Evolutionary conservation across 2,329 filamentous ascomycete species (phyloP).

Genomic region (Colletotrichum trifolii): DNA sequence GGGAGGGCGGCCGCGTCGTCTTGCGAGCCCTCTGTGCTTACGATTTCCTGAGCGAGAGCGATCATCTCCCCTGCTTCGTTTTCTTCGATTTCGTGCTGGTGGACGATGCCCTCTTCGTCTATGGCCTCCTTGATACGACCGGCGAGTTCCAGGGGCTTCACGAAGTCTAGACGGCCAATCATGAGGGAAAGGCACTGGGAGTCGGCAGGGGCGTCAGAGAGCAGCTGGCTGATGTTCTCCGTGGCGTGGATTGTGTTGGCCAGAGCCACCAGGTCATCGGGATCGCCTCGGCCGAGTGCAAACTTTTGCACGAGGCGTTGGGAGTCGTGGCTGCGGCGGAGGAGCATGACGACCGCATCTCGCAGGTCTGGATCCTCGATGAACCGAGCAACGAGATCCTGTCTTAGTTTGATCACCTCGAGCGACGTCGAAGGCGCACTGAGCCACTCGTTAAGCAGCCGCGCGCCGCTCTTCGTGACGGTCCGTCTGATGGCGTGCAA

Average conservation of each 20-base stretch:
- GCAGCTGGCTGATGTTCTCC: conserved; percentile 68
- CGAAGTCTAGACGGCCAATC: conserved; percentile 70
- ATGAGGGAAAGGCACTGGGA: conserved; percentile 56
- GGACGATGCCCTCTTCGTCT: conserved; percentile 89
- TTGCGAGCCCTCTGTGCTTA: conserved; percentile 72
- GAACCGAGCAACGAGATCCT: conserved; percentile 85
- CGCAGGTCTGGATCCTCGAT: conserved; percentile 74
- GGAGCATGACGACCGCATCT: conserved; percentile 74
- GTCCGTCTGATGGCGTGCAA: conserved; percentile 91
- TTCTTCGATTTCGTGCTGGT: conserved; percentile 82
- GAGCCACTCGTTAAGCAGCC: conserved; percentile 87
- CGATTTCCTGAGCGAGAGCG: conserved; percentile 77
- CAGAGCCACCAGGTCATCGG: conserved; percentile 88
- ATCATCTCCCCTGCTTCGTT: conserved; percentile 77
- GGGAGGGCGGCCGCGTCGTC: conserved; percentile 66
- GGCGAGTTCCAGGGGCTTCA: conserved; percentile 75
- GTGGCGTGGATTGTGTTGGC: conserved; percentile 84
- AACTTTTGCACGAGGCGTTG: conserved; percentile 95
- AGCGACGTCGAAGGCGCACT: conserved; percentile 91
- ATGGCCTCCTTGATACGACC: conserved; percentile 80
- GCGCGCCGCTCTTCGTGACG: conserved; percentile 89
- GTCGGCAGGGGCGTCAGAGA: conserved; percentile 44
- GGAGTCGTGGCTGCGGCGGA: conserved; percentile 84
- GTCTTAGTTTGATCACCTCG: conserved; percentile 78
- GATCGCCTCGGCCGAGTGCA: conserved; percentile 88